Base-by-base conservation (phyloP, 495 filamentous ascomycete genomes). In the Neurospora sublineolata region DNA sequence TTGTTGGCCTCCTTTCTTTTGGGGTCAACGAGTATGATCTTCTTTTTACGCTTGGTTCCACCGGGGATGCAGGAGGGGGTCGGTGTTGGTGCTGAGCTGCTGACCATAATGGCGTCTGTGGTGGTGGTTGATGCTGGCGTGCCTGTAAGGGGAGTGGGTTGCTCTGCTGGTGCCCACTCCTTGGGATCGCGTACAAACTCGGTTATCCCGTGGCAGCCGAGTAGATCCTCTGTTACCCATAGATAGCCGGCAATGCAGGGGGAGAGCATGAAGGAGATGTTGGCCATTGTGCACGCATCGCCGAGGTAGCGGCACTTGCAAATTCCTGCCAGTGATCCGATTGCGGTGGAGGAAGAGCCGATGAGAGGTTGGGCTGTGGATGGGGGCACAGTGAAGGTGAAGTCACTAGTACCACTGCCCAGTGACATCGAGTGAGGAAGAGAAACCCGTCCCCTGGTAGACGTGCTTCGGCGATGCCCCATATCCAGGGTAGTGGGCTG, bases 11-110 rank as follows among this genome's bases (percentile, higher is more conserved):
- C 76, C 12, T 71, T 70, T 0, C 80, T 75, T 14, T 77, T 77
- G 12, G 80, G 69, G 68, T 88, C 85, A 0, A 88, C 83, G 0
- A 88, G 78, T 4, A 80, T 79, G 37, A 86, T 78, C 75, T 80
- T 85, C 16, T 77, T 76, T 3, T 75, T 75, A 8, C 74, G 75
- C 9, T 69, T 46, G 9, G 40, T 68, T 52, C 78, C 81, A 11
- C 76, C 79, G 12, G 77, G 80, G 12, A 85, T 73, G 6, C 82
- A 82, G 12, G 79, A 76, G 4, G 20, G 46, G 46, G 46, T 27
- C 4, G 20, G 20, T 14, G 46, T 58, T 41, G 73, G 67, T 83
- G 81, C 83, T 10, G 77, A 60, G 12, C 52, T 60, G 12, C 58
- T 14, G 73, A 72, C 41, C 77, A 70, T 42, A 82, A 78, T 33